These are phyloP conservation scores for Xylaria sp. DNA, from an alignment of 2,329 filamentous ascomycete species.

Conservation along the genomic window DNA sequence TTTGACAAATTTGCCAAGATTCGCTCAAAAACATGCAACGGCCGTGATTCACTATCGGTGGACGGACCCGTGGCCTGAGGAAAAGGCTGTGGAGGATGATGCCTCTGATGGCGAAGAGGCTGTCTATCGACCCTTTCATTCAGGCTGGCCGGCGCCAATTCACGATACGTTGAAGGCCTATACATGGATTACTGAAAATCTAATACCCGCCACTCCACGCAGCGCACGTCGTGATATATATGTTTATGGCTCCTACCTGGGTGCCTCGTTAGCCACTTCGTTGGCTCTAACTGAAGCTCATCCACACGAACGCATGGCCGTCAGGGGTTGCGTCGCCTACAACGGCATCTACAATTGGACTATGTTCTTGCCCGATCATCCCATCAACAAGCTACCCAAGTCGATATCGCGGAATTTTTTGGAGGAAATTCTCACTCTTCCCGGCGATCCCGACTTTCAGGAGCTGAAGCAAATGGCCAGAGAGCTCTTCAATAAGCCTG, in stretches of 20 bases:
- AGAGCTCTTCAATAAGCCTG: conserved; percentile 60
- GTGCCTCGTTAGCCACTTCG: conserved; percentile 66
- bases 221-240: conserved; percentile 55
- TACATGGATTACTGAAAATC: conserved; percentile 60
- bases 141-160: conserved; percentile 65
- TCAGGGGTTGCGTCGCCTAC: conserved; percentile 65
- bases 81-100: conserved; percentile 11
- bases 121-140: conserved; percentile 37
- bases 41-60: conserved; percentile 71
- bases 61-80: conserved; percentile 48
- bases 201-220: conserved; percentile 51
- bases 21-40: conserved; percentile 57
- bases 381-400: conserved; percentile 51
- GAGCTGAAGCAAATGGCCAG: conserved; percentile 52
- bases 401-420: conserved; percentile 33
- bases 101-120: conserved; percentile 3
- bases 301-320: conserved; percentile 54
- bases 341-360: conserved; percentile 75
- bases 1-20: conserved; percentile 52
- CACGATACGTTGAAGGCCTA: conserved; percentile 67
- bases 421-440: conserved; percentile 40
- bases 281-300: conserved; percentile 67
- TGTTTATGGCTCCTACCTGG: conserved; percentile 67
- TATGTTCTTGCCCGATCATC: conserved; percentile 65
- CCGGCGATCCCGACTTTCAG: conserved; percentile 51